Percentiles rank a stretch among this genome's conserved stretches.
These are phyloP conservation scores for Ogataea saltuana DNA, from an alignment of 805 yeast genomes.

Conservation along the genomic window DNA sequence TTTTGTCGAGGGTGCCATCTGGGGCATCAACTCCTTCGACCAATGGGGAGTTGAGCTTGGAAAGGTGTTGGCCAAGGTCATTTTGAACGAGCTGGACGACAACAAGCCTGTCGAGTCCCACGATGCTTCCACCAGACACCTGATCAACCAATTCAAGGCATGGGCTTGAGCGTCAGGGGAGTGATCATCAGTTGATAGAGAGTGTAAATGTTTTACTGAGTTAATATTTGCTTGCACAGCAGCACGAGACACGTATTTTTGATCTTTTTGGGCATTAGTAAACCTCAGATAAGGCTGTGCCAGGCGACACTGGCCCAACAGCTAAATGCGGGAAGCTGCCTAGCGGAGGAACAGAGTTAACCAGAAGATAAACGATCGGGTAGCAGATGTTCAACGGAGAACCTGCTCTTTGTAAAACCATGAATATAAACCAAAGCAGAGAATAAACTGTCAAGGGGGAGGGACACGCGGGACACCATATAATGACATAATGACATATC, in stretches of 20 bases:
- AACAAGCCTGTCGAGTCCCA: constrained; percentile 59
- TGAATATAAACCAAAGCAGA: not conserved
- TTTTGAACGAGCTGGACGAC: constrained; percentile 83
- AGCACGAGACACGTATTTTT: too few species aligned
- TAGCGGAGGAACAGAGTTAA: not conserved
- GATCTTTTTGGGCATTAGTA: too few species aligned
- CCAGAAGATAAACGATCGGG: constrained; percentile 1
- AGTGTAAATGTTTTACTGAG: not conserved
- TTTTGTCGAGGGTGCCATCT: constrained; percentile 97
- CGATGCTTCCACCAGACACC: constrained; percentile 87
- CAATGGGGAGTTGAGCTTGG: constrained; percentile 99
- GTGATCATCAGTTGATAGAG: not conserved
- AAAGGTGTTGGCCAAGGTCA: constrained; percentile 94
- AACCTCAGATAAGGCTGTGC: too few species aligned
- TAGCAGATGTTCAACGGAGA: not conserved
- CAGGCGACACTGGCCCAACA: too few species aligned
- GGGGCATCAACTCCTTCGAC: constrained; percentile 99
- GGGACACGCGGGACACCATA: not conserved
- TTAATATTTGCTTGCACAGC: too few species aligned
- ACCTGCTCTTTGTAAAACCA: not conserved
- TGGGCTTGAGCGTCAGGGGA: constrained; percentile 49
- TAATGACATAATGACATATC: constrained; percentile 1
- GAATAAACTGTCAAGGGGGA: not conserved
- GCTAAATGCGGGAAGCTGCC: too few species aligned
- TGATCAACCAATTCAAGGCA: constrained; percentile 92